Conservation (phyloP, 306 rosid genomes). For the Cercis canadensis region DNA sequence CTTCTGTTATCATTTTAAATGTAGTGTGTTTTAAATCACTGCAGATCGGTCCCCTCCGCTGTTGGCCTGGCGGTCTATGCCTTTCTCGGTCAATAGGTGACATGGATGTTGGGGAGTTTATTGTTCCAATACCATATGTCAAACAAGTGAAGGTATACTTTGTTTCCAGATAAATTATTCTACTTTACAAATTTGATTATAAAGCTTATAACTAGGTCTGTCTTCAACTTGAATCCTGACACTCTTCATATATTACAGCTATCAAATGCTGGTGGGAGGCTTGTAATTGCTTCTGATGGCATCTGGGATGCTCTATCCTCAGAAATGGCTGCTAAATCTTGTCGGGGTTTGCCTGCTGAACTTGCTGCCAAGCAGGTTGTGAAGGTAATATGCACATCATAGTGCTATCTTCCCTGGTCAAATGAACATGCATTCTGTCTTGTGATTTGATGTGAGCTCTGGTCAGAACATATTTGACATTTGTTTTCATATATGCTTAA, state of each 20-base stretch:
- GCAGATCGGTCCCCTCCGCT: slow-evolving; percentile 98
- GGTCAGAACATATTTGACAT: slow-evolving; percentile 12
- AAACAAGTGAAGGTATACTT: slow-evolving; percentile 89
- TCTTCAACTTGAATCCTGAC: slow-evolving; percentile 42
- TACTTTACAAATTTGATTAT: slow-evolving; percentile 17
- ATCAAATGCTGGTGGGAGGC: slow-evolving; percentile 91
- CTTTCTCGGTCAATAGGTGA: slow-evolving; percentile 98
- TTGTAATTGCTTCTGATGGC: slow-evolving; percentile 93
- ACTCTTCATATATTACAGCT: slow-evolving; percentile 53
- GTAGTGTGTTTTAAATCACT: slow-evolving; percentile 39
- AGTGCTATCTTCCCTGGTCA: slow-evolving; percentile 14
- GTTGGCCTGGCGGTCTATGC: slow-evolving; percentile 99
- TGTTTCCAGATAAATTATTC: slow-evolving; percentile 6
- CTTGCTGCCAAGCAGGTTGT: slow-evolving; percentile 94
- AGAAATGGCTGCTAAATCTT: slow-evolving; percentile 84
- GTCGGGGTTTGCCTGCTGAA: slow-evolving; percentile 92
- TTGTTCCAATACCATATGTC: slow-evolving; percentile 91
- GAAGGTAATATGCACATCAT: slow-evolving; percentile 59
- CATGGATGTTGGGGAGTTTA: slow-evolving; percentile 97
- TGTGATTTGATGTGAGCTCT: slow-evolving; percentile 29
- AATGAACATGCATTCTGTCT: slow-evolving; percentile 30
- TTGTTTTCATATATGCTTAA: slow-evolving; percentile 23
- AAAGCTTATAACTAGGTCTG: slow-evolving; percentile 20
- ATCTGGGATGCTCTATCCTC: slow-evolving; percentile 97
- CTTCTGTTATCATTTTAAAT: slow-evolving; percentile 26